These are phyloP conservation scores for Plasmodium ovale DNA, from an alignment of 169 alveolate genomes.

Conservation along the genomic window DNA sequence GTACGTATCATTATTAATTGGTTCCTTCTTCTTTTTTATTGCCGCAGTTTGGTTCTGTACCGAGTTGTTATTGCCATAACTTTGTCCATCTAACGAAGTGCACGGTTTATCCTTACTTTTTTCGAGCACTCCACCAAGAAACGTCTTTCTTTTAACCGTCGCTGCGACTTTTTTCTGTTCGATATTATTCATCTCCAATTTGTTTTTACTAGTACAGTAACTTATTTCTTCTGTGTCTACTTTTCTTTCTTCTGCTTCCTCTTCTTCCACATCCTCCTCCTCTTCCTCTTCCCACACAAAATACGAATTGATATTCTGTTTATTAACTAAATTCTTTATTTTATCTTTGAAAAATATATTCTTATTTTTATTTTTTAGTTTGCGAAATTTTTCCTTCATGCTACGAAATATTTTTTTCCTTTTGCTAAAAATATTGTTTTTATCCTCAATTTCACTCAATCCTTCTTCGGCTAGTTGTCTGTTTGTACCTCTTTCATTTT, in stretches of 20 bases:
- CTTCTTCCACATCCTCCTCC: no score
- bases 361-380: slow-evolving; percentile 52
- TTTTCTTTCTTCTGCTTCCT: slow-evolving; percentile 27
- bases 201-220: not conserved
- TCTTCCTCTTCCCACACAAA: slow-evolving; percentile 28
- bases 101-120: slow-evolving; percentile 2
- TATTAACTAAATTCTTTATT: slow-evolving; percentile 7
- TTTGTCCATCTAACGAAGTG: slow-evolving; percentile 14
- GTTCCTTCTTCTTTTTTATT: slow-evolving; percentile 12
- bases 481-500: not conserved
- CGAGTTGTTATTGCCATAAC: not conserved
- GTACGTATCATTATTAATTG: not conserved
- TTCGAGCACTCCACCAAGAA: slow-evolving; percentile 6
- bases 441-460: not conserved
- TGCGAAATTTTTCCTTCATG: slow-evolving; percentile 44
- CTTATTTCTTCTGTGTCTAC: not conserved
- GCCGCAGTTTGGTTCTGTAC: no score
- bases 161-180: slow-evolving; percentile 4
- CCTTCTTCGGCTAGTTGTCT: not conserved
- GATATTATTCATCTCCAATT: not conserved
- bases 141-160: not conserved
- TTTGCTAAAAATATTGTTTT: slow-evolving; percentile 9
- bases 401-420: slow-evolving; percentile 22
- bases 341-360: slow-evolving; percentile 41
- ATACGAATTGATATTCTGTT: not conserved